A percentile compares a stretch with the other conserved stretches of the same genome.
These are phyloP conservation scores for Pseudonitzschia pungens DNA, from an alignment of 108 stramenopile species.

Conservation along the genomic window DNA sequence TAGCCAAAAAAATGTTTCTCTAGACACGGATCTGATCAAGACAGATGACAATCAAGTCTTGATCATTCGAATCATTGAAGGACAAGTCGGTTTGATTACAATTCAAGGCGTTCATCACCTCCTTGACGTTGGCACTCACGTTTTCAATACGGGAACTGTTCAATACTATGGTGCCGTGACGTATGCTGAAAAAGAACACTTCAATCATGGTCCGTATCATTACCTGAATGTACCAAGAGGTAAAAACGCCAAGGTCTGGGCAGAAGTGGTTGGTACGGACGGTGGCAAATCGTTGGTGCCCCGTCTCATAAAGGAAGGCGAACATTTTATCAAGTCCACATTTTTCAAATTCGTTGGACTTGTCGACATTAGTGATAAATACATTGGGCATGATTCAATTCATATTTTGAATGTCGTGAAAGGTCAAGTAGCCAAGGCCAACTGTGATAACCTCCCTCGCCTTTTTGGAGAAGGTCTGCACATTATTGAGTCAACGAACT, in stretches of 20 bases:
- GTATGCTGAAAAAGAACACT: constrained; percentile 10
- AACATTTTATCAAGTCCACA: constrained; percentile 32
- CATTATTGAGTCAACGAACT: constrained; percentile 30
- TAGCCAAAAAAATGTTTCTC: constrained; percentile 1
- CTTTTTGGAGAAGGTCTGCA: constrained; percentile 37
- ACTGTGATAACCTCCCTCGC: constrained; percentile 26
- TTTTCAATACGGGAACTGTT: constrained; percentile 37
- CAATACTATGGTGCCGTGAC: neutral
- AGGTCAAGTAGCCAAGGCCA: constrained; percentile 33
- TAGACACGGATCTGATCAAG: constrained; percentile 19
- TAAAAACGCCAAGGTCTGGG: constrained; percentile 37
- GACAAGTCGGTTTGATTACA: constrained; percentile 25
- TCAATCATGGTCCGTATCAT: constrained; percentile 32
- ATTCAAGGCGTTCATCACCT: constrained; percentile 23
- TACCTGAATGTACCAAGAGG: constrained; percentile 35
- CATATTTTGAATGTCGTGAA: constrained; percentile 30
- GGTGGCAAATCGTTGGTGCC: constrained; percentile 28
- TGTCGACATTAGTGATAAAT: constrained; percentile 17
- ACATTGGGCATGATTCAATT: constrained; percentile 32
- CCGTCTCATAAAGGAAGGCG: constrained; percentile 33
- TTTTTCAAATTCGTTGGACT: constrained; percentile 35
- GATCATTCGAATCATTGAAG: constrained; percentile 30
- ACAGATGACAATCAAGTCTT: constrained; percentile 20
- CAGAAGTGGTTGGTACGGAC: constrained; percentile 7
- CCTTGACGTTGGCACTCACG: constrained; percentile 39